Percentiles rank a stretch among this genome's conserved stretches.
Conservation (phyloP, 257 asterid genomes). For the Asclepias syriaca region DNA sequence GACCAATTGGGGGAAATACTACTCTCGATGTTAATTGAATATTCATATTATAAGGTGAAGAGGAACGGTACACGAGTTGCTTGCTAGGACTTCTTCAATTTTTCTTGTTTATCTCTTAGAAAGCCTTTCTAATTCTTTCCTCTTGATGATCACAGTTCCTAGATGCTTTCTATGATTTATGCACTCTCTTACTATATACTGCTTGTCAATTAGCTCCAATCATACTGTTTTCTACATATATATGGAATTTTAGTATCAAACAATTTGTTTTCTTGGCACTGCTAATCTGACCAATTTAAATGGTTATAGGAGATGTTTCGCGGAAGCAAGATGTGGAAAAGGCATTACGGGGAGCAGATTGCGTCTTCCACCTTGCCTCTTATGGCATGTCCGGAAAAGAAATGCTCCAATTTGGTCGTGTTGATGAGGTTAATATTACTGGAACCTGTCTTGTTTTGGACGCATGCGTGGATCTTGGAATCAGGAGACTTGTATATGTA, state of each 20-base stretch:
- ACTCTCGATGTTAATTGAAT: neutral
- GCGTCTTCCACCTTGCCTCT: constrained; percentile 96
- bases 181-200: neutral
- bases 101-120: neutral
- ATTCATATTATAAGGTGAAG: neutral
- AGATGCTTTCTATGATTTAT: neutral
- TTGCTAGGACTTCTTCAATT: neutral
- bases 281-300: neutral
- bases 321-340: constrained; percentile 55
- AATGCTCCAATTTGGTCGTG: constrained; percentile 81
- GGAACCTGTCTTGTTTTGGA: constrained; percentile 83
- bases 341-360: constrained; percentile 68
- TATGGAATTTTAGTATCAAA: neutral
- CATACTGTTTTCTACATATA: neutral
- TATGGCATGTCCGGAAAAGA: constrained; percentile 98
- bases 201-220: neutral
- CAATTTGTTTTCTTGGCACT: neutral
- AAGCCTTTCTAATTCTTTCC: neutral
- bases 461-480: constrained; percentile 69
- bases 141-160: neutral
- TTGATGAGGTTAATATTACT: constrained; percentile 71
- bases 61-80: neutral
- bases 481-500: constrained; percentile 73
- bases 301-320: constrained; percentile 60
- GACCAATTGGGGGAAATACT: neutral